These are phyloP conservation scores for Tylopilus sp. DNA, from an alignment of 768 basidiomycete species.

Conservation along the genomic window DNA sequence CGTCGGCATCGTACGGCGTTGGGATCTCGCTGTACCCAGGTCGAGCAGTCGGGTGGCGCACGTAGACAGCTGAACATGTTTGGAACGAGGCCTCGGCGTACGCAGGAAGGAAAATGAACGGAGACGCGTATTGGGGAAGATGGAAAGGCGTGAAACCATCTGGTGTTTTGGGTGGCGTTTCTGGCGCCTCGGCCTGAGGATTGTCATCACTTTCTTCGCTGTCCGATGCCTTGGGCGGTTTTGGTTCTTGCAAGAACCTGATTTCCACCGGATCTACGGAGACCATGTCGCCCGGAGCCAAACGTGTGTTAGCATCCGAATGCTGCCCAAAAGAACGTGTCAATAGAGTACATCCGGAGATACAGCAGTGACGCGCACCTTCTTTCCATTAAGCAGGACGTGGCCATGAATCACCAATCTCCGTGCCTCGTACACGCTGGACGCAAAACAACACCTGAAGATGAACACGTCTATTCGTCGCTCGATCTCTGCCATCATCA, in stretches of 20 bases:
- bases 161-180: not conserved
- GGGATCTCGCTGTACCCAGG: slow-evolving; percentile 95
- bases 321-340: slow-evolving; percentile 48
- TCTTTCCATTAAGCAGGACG: slow-evolving; percentile 85
- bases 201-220: not conserved
- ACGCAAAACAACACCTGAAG: slow-evolving; percentile 84
- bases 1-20: slow-evolving; percentile 94
- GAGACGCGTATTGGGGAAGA: slow-evolving; percentile 83
- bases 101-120: slow-evolving; percentile 91
- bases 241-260: slow-evolving; percentile 55
- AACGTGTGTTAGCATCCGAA: slow-evolving; percentile 76
- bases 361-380: slow-evolving; percentile 48
- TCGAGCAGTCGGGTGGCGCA: slow-evolving; percentile 95
- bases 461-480: slow-evolving; percentile 89
- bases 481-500: slow-evolving; percentile 97
- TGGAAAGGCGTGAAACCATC: slow-evolving; percentile 65
- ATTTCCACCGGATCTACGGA: slow-evolving; percentile 82
- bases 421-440: slow-evolving; percentile 88
- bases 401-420: slow-evolving; percentile 82
- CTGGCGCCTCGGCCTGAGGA: not conserved
- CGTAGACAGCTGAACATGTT: slow-evolving; percentile 88
- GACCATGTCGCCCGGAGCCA: slow-evolving; percentile 94
- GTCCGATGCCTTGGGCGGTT: slow-evolving; percentile 13
- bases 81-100: slow-evolving; percentile 84
- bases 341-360: not conserved